These are phyloP conservation scores for Talaromyces proteolyticus DNA, from an alignment of 495 filamentous ascomycete species.

Conservation along the genomic window DNA sequence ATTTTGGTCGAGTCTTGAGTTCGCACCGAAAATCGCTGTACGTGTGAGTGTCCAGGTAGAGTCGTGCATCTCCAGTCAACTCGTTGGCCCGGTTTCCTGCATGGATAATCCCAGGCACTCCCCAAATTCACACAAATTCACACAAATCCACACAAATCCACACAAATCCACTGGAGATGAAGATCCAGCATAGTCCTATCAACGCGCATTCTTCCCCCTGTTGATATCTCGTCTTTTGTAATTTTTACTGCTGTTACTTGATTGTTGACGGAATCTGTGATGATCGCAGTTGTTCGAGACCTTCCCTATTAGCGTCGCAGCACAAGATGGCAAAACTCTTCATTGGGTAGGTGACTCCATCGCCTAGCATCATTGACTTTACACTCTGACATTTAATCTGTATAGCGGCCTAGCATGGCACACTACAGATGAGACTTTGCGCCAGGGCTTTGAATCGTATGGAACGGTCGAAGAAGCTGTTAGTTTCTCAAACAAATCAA, in stretches of 20 bases:
- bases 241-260: too few species aligned
- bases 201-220: not conserved
- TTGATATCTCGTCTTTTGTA: not conserved
- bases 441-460: conserved; percentile 83
- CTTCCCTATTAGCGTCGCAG: not conserved
- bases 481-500: conserved; percentile 28
- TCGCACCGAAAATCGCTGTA: not conserved
- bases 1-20: not conserved
- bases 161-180: too few species aligned
- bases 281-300: not conserved
- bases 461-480: conserved; percentile 90
- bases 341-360: conserved; percentile 64
- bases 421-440: conserved; percentile 79
- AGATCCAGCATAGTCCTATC: too few species aligned
- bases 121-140: too few species aligned
- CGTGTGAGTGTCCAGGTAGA: not conserved
- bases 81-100: too few species aligned
- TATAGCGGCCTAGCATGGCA: conserved; percentile 96
- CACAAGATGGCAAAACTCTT: conserved; percentile 78
- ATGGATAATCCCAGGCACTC: too few species aligned
- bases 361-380: conserved; percentile 6
- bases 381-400: conserved; percentile 7
- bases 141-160: too few species aligned
- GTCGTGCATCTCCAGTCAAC: not conserved
- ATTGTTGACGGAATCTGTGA: too few species aligned